Conservation (phyloP, 305 asterid genomes). For the Galium porrigens region DNA sequence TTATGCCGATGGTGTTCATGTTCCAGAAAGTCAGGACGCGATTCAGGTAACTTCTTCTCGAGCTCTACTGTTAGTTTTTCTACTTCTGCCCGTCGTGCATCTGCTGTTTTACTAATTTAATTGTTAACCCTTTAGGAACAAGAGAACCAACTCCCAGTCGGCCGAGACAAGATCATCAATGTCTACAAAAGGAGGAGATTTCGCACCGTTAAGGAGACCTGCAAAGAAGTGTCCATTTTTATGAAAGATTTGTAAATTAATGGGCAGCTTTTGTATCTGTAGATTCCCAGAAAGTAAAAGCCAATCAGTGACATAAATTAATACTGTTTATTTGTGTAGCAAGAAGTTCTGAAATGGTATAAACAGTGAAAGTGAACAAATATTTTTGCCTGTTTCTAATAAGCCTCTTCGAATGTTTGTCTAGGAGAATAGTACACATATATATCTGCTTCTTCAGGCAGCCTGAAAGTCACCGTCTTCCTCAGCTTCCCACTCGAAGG, state of each 20-base stretch:
- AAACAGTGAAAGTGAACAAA: neutral
- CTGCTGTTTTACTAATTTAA: neutral
- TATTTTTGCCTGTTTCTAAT: neutral
- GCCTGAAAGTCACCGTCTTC: conserved; percentile 13
- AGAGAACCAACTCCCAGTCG: neutral
- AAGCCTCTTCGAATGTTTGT: conserved; percentile 7
- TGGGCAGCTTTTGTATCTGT: neutral
- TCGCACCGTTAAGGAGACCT: too few species aligned
- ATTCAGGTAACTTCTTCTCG: conserved; percentile 6
- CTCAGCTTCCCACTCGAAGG: conserved; percentile 6
- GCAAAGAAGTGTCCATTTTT: neutral
- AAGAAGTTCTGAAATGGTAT: neutral
- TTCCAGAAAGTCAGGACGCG: neutral
- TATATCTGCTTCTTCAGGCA: conserved; percentile 17
- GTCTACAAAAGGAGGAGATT: conserved; percentile 4
- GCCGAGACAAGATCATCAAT: neutral
- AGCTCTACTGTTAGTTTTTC: neutral
- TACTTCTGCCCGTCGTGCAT: neutral
- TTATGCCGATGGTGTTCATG: neutral
- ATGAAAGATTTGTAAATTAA: neutral
- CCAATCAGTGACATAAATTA: neutral
- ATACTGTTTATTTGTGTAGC: neutral
- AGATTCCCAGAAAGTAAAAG: neutral
- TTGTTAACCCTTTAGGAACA: neutral
- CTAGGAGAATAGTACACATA: conserved; percentile 12